Percentiles rank a stretch among this genome's conserved stretches.
phyloP scores from a whole-genome alignment of 192 early-diverging fungal genomes.

The Diversispora epigaea region DNA sequence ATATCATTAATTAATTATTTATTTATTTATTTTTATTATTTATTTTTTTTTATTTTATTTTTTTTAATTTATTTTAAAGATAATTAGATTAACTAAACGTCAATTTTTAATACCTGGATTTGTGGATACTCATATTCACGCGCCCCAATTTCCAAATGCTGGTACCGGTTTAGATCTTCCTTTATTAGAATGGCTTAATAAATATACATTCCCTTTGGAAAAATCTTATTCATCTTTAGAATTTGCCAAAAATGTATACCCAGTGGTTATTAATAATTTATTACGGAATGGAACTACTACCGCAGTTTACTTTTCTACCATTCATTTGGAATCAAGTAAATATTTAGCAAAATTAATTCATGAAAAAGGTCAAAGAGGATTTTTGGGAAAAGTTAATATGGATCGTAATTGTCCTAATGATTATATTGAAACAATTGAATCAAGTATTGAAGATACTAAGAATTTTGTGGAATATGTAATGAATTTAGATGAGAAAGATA shows the following conservation, averaged over 20 bases:
- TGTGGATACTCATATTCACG: slow-evolving; percentile 91
- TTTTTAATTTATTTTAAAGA: slow-evolving; percentile 30
- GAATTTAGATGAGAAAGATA: slow-evolving; percentile 33
- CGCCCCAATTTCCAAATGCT: slow-evolving; percentile 85
- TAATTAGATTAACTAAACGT: slow-evolving; percentile 44
- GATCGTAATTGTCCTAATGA: slow-evolving; percentile 80
- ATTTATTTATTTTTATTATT: too few species aligned
- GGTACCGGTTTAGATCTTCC: slow-evolving; percentile 90
- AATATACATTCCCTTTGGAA: slow-evolving; percentile 90
- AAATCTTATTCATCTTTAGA: slow-evolving; percentile 63
- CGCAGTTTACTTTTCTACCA: slow-evolving; percentile 89
- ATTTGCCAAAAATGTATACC: slow-evolving; percentile 70
- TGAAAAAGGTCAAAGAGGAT: slow-evolving; percentile 84
- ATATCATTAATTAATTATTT: too few species aligned
- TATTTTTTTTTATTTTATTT: background rate
- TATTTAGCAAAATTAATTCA: slow-evolving; percentile 72
- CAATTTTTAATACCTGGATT: slow-evolving; percentile 90
- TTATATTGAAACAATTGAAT: slow-evolving; percentile 71
- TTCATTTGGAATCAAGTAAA: slow-evolving; percentile 75
- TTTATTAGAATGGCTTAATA: slow-evolving; percentile 86
- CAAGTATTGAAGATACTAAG: slow-evolving; percentile 65
- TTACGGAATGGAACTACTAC: slow-evolving; percentile 86
- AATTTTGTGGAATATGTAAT: slow-evolving; percentile 63
- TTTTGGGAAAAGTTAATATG: slow-evolving; percentile 97
- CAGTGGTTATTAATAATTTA: slow-evolving; percentile 63